Percentiles rank a stretch among this genome's conserved stretches.
Conservation (phyloP, 805 yeast genomes). For the Pichia cephalocereana region DNA sequence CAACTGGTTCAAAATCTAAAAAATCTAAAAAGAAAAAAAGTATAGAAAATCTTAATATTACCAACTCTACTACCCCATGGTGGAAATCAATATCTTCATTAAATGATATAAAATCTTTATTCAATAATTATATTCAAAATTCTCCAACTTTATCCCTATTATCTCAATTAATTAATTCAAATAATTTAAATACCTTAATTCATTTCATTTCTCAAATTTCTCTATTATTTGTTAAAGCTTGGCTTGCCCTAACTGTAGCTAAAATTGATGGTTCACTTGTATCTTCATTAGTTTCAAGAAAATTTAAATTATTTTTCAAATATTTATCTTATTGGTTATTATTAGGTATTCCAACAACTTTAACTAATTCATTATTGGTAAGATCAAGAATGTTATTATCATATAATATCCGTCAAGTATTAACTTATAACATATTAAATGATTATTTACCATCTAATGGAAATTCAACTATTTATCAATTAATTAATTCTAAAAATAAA, state of each 20-base stretch:
- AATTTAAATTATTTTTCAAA: constrained; percentile 52
- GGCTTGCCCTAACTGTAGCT: constrained; percentile 74
- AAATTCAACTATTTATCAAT: constrained; percentile 64
- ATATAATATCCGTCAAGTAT: constrained; percentile 48
- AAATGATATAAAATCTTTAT: background rate
- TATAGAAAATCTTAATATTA: too few species aligned
- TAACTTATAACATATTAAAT: constrained; percentile 56
- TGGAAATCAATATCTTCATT: background rate
- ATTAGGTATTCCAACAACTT: constrained; percentile 78
- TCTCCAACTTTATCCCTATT: background rate
- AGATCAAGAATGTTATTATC: constrained; percentile 53
- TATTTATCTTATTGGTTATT: constrained; percentile 70
- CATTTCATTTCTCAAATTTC: constrained; percentile 43
- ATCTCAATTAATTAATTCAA: background rate
- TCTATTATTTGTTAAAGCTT: constrained; percentile 57
- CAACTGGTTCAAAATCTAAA: constrained; percentile 16
- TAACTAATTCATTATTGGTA: constrained; percentile 61
- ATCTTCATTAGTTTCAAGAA: constrained; percentile 67
- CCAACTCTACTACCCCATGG: background rate
- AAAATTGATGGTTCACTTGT: constrained; percentile 79
- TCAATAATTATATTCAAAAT: background rate
- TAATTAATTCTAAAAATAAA: constrained; percentile 42
- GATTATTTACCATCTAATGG: constrained; percentile 63
- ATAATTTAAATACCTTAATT: constrained; percentile 8
- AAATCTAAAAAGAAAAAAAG: background rate